Conservation (phyloP, 768 basidiomycete genomes). For the Xerocomus brunneocitrinus region DNA sequence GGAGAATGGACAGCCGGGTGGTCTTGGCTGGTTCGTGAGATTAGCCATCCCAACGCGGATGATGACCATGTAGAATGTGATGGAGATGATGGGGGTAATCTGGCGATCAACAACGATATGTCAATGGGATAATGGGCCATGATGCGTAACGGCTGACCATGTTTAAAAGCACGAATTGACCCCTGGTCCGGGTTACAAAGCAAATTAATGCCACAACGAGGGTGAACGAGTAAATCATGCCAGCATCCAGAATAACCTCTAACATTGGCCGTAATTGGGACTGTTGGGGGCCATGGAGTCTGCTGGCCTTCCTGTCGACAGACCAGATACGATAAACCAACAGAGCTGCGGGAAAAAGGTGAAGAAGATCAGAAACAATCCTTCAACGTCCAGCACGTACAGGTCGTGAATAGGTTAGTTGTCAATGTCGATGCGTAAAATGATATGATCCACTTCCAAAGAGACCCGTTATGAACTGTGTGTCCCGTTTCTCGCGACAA, state of each 20-base stretch:
- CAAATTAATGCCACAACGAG: conserved; percentile 29
- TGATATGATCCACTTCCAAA: conserved; percentile 30
- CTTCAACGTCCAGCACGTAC: conserved; percentile 2
- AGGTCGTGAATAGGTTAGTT: conserved; percentile 29
- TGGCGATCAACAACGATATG: background rate
- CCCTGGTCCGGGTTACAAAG: conserved; percentile 25
- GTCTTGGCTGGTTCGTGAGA: background rate
- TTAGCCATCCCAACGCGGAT: conserved; percentile 26
- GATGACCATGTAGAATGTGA: conserved; percentile 38
- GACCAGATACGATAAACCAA: conserved; percentile 25
- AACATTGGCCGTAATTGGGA: conserved; percentile 10
- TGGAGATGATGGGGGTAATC: conserved; percentile 35
- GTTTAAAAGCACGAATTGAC: conserved; percentile 32
- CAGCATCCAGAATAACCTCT: conserved; percentile 32
- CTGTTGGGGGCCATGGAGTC: conserved; percentile 1
- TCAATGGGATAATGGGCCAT: background rate
- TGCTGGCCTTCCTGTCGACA: conserved; percentile 17
- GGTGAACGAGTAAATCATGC: conserved; percentile 32
- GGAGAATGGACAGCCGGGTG: background rate
- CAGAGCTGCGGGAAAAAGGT: conserved; percentile 9
- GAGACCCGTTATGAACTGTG: conserved; percentile 21
- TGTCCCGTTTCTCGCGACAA: conserved; percentile 3
- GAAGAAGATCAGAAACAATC: background rate
- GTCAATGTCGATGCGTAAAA: conserved; percentile 29
- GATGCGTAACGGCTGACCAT: conserved; percentile 20